Evolutionary conservation across 2,329 filamentous ascomycete genomes (phyloP).

Genomic region (Penicillium sp.): DNA sequence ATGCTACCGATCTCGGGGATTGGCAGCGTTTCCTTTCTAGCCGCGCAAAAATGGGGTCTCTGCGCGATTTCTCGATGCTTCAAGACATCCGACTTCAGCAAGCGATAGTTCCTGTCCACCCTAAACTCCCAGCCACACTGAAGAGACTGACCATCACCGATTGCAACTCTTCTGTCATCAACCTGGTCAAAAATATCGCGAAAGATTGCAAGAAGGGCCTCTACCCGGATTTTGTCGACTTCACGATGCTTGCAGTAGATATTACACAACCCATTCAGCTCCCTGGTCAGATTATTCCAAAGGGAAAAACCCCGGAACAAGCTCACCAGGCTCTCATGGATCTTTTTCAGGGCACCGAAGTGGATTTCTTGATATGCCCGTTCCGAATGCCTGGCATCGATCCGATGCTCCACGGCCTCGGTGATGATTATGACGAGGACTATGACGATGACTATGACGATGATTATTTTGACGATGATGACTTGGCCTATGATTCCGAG

Average conservation of each 20-base stretch:
- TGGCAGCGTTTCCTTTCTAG: constrained; percentile 3
- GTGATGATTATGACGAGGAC: no score
- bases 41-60: constrained; percentile 16
- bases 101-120: constrained; percentile 20
- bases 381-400: no score
- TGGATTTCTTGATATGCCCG: no score
- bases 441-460: no score
- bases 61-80: constrained; percentile 23
- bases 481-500: no score
- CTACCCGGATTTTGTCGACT: constrained; percentile 17
- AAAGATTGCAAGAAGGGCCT: constrained; percentile 17
- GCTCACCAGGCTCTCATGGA: no score
- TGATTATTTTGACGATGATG: no score
- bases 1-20: background rate
- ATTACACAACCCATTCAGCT: constrained; percentile 40
- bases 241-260: constrained; percentile 20
- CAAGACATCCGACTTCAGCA: constrained; percentile 17
- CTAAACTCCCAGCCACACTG: constrained; percentile 19
- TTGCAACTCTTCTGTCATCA: constrained; percentile 22
- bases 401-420: no score
- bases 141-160: constrained; percentile 18
- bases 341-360: no score
- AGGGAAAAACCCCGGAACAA: no score
- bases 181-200: constrained; percentile 19
- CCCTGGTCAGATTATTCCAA: no score